Percentiles rank a stretch among this genome's conserved stretches.
These are phyloP conservation scores for Salix arbutifolia DNA, from an alignment of 345 rosid genomes.

Conservation along the genomic window DNA sequence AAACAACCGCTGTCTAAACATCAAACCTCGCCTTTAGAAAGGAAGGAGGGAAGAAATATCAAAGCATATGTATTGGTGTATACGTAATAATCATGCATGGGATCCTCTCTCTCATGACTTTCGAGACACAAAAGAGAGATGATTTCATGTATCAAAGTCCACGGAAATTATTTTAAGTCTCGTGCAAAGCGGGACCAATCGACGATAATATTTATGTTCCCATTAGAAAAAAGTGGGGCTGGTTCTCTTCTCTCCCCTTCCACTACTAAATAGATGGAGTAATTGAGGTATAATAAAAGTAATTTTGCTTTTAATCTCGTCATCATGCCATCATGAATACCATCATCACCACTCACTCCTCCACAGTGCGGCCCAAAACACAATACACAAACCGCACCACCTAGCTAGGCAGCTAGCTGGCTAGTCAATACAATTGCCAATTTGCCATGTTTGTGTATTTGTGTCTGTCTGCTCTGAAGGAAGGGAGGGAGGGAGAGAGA, in stretches of 20 bases:
- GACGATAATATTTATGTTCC: slow-evolving; percentile 13
- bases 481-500: not conserved
- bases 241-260: not conserved
- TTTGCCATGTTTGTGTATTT: not conserved
- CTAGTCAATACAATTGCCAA: not conserved
- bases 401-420: not conserved
- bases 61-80: slow-evolving; percentile 34
- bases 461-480: not conserved
- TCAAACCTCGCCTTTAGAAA: not conserved
- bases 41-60: not conserved
- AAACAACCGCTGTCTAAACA: not conserved
- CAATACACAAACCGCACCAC: not conserved
- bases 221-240: slow-evolving; percentile 22
- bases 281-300: not conserved
- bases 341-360: slow-evolving; percentile 27
- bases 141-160: slow-evolving; percentile 26
- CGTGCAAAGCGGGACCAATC: slow-evolving; percentile 24
- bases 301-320: slow-evolving; percentile 34
- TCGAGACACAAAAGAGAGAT: slow-evolving; percentile 8
- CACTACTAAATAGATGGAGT: slow-evolving; percentile 16
- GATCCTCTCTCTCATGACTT: slow-evolving; percentile 30
- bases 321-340: slow-evolving; percentile 44
- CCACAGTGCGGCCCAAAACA: not conserved
- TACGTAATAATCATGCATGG: slow-evolving; percentile 65
- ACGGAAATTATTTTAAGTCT: slow-evolving; percentile 2